Evolutionary conservation across 495 filamentous ascomycete species (phyloP).

Genomic region (Tuber magnatum): DNA sequence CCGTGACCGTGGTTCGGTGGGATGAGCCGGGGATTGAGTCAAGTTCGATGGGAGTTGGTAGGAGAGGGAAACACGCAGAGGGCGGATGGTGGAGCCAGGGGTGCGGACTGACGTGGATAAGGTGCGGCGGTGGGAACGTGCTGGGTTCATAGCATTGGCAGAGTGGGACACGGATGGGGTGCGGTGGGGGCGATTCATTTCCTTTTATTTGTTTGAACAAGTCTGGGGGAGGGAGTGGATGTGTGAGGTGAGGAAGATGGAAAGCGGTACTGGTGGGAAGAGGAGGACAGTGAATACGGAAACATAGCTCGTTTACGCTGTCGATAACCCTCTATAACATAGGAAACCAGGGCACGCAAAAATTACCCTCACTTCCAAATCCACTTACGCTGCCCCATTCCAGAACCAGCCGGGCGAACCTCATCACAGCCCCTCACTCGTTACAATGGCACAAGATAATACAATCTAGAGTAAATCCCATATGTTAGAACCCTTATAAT

Average conservation of each 20-base stretch:
- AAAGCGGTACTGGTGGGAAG: neutral
- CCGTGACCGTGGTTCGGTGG: neutral
- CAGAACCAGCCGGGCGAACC: neutral
- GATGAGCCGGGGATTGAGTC: neutral
- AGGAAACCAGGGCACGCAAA: neutral
- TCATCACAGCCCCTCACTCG: conserved; percentile 2
- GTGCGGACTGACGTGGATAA: conserved; percentile 3
- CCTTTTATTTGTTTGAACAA: neutral
- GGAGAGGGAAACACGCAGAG: neutral
- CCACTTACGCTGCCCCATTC: neutral
- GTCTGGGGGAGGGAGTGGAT: neutral
- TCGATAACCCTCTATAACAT: neutral
- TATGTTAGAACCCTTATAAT: neutral
- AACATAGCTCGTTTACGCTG: neutral
- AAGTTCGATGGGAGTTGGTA: neutral
- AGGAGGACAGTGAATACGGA: neutral
- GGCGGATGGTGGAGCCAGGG: neutral
- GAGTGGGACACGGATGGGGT: neutral
- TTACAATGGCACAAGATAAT: neutral
- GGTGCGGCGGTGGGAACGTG: neutral
- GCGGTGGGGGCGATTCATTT: neutral
- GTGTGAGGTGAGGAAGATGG: neutral
- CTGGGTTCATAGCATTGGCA: neutral
- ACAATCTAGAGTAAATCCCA: no score
- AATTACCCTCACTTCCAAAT: neutral